Percentiles rank a stretch among this genome's conserved stretches.
Conservation (phyloP, 1,284 basidiomycete genomes). For the Leccinum variabile region DNA sequence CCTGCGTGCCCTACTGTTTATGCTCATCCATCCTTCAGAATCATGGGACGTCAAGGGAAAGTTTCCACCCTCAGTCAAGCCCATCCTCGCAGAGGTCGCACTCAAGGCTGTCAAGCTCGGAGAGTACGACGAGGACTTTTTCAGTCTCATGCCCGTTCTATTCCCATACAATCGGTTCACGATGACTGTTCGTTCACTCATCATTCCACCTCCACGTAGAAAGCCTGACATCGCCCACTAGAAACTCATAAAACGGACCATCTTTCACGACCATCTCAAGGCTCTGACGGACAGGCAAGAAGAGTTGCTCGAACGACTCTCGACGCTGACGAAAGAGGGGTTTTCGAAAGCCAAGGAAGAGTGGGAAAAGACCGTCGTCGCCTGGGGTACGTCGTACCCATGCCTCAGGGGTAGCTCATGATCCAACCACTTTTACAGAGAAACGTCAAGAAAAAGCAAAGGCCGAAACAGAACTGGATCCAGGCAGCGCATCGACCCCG, state of each 20-base stretch:
- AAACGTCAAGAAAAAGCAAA: conserved; percentile 58
- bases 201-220: background rate
- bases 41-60: conserved; percentile 79
- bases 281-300: conserved; percentile 65
- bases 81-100: conserved; percentile 69
- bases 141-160: conserved; percentile 81
- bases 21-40: conserved; percentile 38
- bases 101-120: conserved; percentile 78
- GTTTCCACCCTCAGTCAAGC: conserved; percentile 84
- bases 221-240: conserved; percentile 32
- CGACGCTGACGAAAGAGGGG: conserved; percentile 56
- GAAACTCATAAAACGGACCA: conserved; percentile 83
- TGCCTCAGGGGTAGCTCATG: background rate
- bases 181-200: conserved; percentile 58
- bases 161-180: conserved; percentile 95
- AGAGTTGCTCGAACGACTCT: conserved; percentile 59
- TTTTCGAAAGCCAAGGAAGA: conserved; percentile 71
- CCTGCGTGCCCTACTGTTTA: background rate
- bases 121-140: conserved; percentile 91
- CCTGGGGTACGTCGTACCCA: conserved; percentile 58
- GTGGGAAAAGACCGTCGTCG: conserved; percentile 62
- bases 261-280: conserved; percentile 67
- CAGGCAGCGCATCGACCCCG: conserved; percentile 32
- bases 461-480: conserved; percentile 34
- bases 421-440: conserved; percentile 38